Base-by-base conservation (phyloP, 2,329 filamentous ascomycete genomes). In the Neopestalotiopsis sp. region DNA sequence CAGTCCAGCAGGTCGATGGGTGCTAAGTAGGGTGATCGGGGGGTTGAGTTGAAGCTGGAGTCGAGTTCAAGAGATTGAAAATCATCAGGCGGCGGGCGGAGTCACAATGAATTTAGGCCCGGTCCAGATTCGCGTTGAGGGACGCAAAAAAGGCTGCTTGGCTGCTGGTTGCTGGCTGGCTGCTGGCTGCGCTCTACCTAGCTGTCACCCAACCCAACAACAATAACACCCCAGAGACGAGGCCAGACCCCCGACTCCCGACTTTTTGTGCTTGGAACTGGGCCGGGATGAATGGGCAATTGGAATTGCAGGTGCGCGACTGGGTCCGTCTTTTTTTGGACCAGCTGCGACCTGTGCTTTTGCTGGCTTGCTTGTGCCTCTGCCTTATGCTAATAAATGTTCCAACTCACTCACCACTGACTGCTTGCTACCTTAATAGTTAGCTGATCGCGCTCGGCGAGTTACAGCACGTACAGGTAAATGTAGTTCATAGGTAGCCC, bases 31-130 rank as follows among this genome's bases (percentile, higher is more conserved):
- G 65, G 56, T 67, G 65, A 67, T 60, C 52, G 60, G 40, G 65
- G 61, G 34, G 34, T 12, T 67, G 65, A 59, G 10, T 60, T 60
- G 65, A 67, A 67, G 65, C 56, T 60, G 63, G 42, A 65, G 63
- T 45, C 59, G 32, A 57, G 63, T 32, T 57, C 42, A 17, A 40
- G 59, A 52, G 42, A 32, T 52, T 32, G 45, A 66, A 66, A 67
- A 67, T 67, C 65, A 60, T 67, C 56, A 60, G 56, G 65, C 56
- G 65, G 65, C 58, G 45, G 49, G 65, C 65, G 65, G 65, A 67
- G 65, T 38, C 65, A 38, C 34, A 67, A 60, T 32, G 58, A 42
- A 17, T 67, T 67, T 67, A 60, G 65, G 52, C 65, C 52, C 52
- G 65, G 52, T 60, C 65, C 52, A 67, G 65, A 67, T 30, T 24